Evolutionary conservation across 495 filamentous ascomycete species (phyloP).

Genomic region (Neurospora sp.): DNA sequence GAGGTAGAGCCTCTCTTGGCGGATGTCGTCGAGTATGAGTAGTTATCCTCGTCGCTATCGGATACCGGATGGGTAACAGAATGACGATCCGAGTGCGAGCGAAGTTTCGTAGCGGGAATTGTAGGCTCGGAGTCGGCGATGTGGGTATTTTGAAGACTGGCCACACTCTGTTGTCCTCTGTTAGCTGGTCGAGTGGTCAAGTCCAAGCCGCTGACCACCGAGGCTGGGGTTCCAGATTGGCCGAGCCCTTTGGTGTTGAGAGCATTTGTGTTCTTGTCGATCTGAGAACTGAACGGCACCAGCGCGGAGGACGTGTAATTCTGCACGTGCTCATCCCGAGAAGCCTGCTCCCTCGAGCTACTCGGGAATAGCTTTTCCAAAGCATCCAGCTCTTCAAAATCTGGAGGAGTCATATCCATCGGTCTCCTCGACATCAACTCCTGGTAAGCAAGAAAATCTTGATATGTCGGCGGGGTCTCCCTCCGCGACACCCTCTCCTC

Average conservation of each 20-base stretch:
- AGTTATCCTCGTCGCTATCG: not conserved
- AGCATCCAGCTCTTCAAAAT: not conserved
- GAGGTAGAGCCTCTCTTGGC: not conserved
- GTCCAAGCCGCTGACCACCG: not conserved
- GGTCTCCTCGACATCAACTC: too few relatives aligned
- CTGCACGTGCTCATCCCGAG: not conserved
- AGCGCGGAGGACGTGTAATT: not conserved
- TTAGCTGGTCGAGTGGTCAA: not conserved
- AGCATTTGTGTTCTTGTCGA: not conserved
- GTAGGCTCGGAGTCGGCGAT: not conserved
- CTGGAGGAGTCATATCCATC: too few relatives aligned
- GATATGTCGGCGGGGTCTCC: not conserved
- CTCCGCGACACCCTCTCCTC: not conserved
- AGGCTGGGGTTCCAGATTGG: not conserved
- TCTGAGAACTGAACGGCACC: not conserved
- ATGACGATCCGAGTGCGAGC: not conserved
- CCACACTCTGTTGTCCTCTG: not conserved
- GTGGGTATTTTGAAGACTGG: not conserved
- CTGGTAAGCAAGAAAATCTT: not conserved
- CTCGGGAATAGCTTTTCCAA: not conserved
- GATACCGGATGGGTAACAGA: not conserved
- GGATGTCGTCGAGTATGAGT: not conserved
- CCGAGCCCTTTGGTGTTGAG: not conserved
- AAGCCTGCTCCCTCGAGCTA: not conserved
- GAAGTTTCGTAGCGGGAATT: not conserved